Evolutionary conservation across 768 basidiomycete genomes (phyloP), one percentile per base, ranked within the genome.

Genomic region (Polyporus arcularius): DNA sequence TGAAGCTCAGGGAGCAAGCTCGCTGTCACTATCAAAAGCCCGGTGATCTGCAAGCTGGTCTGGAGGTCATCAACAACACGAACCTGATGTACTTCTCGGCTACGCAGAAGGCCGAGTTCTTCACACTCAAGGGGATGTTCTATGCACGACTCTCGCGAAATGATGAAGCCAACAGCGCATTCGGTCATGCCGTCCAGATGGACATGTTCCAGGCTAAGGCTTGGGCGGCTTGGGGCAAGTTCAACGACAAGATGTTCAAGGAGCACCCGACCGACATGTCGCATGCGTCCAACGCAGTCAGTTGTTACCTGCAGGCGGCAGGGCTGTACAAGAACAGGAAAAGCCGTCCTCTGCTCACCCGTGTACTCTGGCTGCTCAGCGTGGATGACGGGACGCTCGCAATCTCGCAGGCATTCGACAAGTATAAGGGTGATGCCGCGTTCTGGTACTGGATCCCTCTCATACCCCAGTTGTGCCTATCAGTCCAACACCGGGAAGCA

Each of bases 371-470:
- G 97, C 78, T 99, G 10, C 82, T 99, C 41, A 94, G 93, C 69
- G 80, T 98, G 16, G 97, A 99, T 70, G 96, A 99, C 61, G 78
- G 74, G 15, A 75, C 78, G 26, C 80, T 87, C 60, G 85, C 85
- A 2, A 86, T 92, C 57, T 88, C 89, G 26, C 82, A 87, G 46
- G 88, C 90, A 0, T 97, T 97, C 67, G 95, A 98, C 70, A 89
- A 87, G 26, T 97, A 97, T 76, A 96, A 96, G 72, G 96, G 96
- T 61, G 96, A 98, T 69, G 86, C 92, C 3, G 94, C 94, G 12
- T 91, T 90, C 65, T 99, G 97, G 97, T 98, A 94, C 73, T 99
- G 97, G 97, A 96, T 99, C 67, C 92, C 96, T 1, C 79, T 98
- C 58, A 94, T 97, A 47, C 97, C 97, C 4, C 96, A 99, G 69